Conservation (phyloP, 2,329 filamentous ascomycete species). For the Xylariaceae sp. region DNA sequence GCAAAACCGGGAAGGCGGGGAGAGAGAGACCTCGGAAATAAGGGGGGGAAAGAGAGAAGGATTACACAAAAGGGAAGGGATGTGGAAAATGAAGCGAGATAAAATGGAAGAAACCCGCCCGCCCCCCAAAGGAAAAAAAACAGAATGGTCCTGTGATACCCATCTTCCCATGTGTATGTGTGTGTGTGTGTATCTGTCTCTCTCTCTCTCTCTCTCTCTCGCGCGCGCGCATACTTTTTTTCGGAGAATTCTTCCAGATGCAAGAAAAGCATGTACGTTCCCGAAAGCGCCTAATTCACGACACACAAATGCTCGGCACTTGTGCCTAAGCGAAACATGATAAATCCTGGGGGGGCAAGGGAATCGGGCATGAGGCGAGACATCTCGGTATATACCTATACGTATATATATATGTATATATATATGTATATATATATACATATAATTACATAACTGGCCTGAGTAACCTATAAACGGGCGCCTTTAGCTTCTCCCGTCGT, state of each 20-base stretch:
- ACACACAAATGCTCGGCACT: constrained; percentile 4
- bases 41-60: background rate
- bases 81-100: too few species aligned
- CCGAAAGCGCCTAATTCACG: constrained; percentile 4
- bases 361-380: background rate
- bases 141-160: background rate
- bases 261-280: constrained; percentile 9
- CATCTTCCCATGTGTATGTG: background rate
- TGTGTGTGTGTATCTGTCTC: too few species aligned
- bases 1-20: background rate
- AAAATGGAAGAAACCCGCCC: too few species aligned
- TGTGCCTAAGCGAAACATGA: background rate
- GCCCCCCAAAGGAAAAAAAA: background rate
- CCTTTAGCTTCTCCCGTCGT: too few species aligned
- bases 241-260: constrained; percentile 16
- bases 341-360: background rate
- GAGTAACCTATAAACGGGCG: too few species aligned
- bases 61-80: background rate
- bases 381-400: too few species aligned
- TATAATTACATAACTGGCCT: too few species aligned
- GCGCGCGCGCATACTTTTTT: background rate
- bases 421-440: too few species aligned
- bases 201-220: background rate
- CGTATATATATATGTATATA: too few species aligned
- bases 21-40: background rate